These are phyloP conservation scores for Sambucus nigra DNA, from an alignment of 129 eudicot genomes.

Conservation along the genomic window DNA sequence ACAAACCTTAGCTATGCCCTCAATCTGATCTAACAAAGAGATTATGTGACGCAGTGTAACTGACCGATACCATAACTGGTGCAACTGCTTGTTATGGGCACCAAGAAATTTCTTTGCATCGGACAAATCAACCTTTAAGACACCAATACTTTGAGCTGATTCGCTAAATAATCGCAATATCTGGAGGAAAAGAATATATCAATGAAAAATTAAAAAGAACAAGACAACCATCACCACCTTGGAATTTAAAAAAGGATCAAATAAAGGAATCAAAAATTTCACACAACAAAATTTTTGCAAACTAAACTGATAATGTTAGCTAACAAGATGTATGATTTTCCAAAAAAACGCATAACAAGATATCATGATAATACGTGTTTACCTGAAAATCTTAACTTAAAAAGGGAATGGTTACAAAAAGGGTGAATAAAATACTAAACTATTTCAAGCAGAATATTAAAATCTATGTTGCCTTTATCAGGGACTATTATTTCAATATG, in stretches of 20 bases:
- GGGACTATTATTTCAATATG: no score
- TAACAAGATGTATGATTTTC: not conserved
- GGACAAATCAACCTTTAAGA: constrained; percentile 70
- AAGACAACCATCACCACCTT: not conserved
- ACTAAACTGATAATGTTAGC: not conserved
- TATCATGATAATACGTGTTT: not conserved
- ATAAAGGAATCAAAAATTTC: not conserved
- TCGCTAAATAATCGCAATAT: constrained; percentile 93
- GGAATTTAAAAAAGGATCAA: not conserved
- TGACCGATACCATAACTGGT: constrained; percentile 94
- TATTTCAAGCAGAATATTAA: not conserved
- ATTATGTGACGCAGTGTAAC: constrained; percentile 93
- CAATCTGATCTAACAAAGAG: constrained; percentile 89
- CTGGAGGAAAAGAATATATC: constrained; percentile 26
- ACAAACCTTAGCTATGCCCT: constrained; percentile 87
- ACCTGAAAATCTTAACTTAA: not conserved
- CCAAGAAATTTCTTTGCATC: constrained; percentile 85
- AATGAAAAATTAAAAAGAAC: not conserved
- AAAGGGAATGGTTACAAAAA: not conserved
- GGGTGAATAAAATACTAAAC: no score
- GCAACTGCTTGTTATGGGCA: constrained; percentile 91
- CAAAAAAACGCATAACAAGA: not conserved
- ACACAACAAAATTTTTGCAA: not conserved
- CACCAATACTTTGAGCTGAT: constrained; percentile 72
- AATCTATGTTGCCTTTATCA: no score